A percentile compares a stretch with the other conserved stretches of the same genome.
Conservation (phyloP, 129 eudicot species). For the Saposhnikovia divaricata region DNA sequence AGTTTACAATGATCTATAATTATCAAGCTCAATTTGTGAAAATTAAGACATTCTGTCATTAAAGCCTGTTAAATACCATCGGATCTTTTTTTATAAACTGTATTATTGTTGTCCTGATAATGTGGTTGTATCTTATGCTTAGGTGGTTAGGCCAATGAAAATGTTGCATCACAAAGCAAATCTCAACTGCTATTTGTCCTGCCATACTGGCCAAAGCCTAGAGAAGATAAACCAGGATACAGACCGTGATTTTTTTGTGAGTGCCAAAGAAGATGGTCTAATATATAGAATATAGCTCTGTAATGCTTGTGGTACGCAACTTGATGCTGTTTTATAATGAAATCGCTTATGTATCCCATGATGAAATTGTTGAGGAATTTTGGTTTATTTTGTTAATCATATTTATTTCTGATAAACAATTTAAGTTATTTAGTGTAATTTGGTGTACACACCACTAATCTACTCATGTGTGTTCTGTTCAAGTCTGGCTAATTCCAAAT, state of each 20-base stretch:
- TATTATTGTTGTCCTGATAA: background rate
- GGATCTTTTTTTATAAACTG: background rate
- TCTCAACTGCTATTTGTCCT: conserved; percentile 64
- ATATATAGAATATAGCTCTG: background rate
- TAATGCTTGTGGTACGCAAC: background rate
- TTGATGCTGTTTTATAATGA: background rate
- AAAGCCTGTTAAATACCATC: background rate
- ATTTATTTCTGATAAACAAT: background rate
- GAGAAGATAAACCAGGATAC: conserved; percentile 39
- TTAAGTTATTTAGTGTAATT: background rate
- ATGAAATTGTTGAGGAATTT: background rate
- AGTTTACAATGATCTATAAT: background rate
- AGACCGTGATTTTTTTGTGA: conserved; percentile 81
- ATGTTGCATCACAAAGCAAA: conserved; percentile 88
- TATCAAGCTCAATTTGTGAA: background rate
- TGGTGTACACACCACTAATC: background rate
- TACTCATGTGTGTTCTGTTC: too few species aligned
- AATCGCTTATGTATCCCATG: background rate
- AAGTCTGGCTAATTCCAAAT: too few species aligned
- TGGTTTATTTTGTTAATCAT: background rate
- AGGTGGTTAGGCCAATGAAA: conserved; percentile 60
- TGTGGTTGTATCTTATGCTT: background rate
- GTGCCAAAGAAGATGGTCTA: conserved; percentile 56
- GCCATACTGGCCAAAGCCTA: too few species aligned
- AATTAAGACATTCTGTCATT: background rate